Evolutionary conservation across 2,329 filamentous ascomycete species (phyloP), one percentile per base, ranked within the genome.

Genomic region (Sporothrix sp.): DNA sequence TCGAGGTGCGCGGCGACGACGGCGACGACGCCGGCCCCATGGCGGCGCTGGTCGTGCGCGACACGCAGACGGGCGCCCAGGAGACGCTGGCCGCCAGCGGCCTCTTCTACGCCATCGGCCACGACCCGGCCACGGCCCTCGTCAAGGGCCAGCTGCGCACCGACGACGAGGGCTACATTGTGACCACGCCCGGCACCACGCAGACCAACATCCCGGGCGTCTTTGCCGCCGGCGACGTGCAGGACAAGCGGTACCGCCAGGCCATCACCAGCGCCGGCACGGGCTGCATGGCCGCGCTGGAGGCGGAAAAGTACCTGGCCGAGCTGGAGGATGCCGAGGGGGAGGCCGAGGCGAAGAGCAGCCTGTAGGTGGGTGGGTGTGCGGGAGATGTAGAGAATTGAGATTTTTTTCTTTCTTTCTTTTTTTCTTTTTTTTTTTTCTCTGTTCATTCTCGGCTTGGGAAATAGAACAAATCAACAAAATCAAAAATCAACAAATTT

Each of bases 241-340:
- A 98, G 74, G 94, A 98, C 67, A 98, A 97, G 83, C 82, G 84
- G 65, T 98, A 98, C 69, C 81, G 93, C 66, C 93, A 98, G 73
- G 93, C 93, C 42, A 94, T 98, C 59, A 98, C 93, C 57, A 96
- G 90, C 71, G 93, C 93, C 60, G 91, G 90, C 54, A 89, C 90
- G 54, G 93, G 93, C 57, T 98, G 93, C 69, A 84, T 96, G 73
- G 93, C 93, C 48, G 93, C 91, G 10, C 79, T 98, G 50, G 93
- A 98, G 64, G 91, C 91, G 9, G 93, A 98, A 71, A 95, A 95
- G 68, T 96, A 79, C 73, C 73, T 98, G 50, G 75, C 86, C 6
- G 91, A 96, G 62, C 69, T 76, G 44, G 87, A 91, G 61, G 75
- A 75, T 44, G 70, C 65, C 45, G 87, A 91, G 60, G 75, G 75